These are phyloP conservation scores for Epichloe bromicola DNA, from an alignment of 2,329 filamentous ascomycete genomes.

Conservation along the genomic window DNA sequence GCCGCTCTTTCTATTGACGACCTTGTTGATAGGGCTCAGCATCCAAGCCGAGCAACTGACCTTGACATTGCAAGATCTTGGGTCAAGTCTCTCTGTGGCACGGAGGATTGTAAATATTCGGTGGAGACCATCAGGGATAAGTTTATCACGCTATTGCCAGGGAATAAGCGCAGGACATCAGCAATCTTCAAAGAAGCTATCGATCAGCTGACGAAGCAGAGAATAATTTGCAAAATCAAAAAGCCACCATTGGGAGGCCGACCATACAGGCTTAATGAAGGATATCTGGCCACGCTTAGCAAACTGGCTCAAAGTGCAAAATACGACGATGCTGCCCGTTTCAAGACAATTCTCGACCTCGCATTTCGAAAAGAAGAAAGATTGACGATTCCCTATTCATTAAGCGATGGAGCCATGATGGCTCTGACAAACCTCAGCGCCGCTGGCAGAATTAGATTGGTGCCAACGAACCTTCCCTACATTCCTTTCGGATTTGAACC, in stretches of 20 bases:
- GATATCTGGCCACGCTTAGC: slow-evolving; percentile 41
- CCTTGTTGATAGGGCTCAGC: slow-evolving; percentile 3
- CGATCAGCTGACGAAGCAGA: slow-evolving; percentile 32
- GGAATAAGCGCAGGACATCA: slow-evolving; percentile 26
- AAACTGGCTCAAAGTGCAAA: slow-evolving; percentile 42
- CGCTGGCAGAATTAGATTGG: slow-evolving; percentile 39
- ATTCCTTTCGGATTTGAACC: slow-evolving; percentile 60
- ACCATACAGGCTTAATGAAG: slow-evolving; percentile 49
- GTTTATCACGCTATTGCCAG: slow-evolving; percentile 34
- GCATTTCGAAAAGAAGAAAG: slow-evolving; percentile 31
- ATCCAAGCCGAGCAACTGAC: slow-evolving; percentile 12
- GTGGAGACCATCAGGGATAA: slow-evolving; percentile 35
- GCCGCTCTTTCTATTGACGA: slow-evolving; percentile 22
- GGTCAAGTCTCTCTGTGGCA: slow-evolving; percentile 46
- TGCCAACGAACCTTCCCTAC: slow-evolving; percentile 40
- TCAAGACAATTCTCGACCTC: slow-evolving; percentile 47
- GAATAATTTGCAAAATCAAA: slow-evolving; percentile 47
- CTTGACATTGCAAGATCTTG: slow-evolving; percentile 40
- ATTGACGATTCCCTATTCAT: slow-evolving; percentile 39
- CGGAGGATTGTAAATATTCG: slow-evolving; percentile 34
- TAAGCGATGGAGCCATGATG: slow-evolving; percentile 53
- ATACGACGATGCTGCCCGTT: slow-evolving; percentile 42
- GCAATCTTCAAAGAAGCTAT: slow-evolving; percentile 35
- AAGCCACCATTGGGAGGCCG: slow-evolving; percentile 43
- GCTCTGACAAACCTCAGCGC: slow-evolving; percentile 54